These are phyloP conservation scores for Yarrowia hollandica DNA, from an alignment of 805 yeast species.

Conservation along the genomic window DNA sequence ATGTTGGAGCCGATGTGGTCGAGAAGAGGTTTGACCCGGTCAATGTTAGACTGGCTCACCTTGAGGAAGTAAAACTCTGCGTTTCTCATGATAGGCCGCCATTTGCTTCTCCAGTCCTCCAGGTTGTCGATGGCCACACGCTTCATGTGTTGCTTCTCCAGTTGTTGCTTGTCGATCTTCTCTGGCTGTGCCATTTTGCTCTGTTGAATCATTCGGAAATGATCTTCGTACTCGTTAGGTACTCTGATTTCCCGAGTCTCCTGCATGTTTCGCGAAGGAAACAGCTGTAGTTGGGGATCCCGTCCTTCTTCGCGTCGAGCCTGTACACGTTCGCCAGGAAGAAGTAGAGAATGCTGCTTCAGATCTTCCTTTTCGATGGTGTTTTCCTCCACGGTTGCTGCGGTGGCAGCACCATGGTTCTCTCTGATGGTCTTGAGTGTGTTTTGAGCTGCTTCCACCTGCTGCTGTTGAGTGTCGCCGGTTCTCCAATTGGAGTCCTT, in stretches of 20 bases:
- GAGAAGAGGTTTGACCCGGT: conserved; percentile 19
- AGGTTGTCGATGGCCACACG: conserved; percentile 13
- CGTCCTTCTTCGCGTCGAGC: background rate
- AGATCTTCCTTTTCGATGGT: conserved; percentile 9
- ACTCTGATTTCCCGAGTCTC: conserved; percentile 4
- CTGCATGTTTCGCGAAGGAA: background rate
- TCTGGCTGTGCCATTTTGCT: conserved; percentile 18
- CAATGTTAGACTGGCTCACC: conserved; percentile 16
- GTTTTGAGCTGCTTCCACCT: conserved; percentile 8
- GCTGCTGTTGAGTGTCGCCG: conserved; percentile 1
- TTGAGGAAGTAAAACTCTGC: conserved; percentile 16
- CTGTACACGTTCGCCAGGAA: background rate
- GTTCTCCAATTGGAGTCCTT: conserved; percentile 16
- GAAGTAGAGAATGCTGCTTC: conserved; percentile 1
- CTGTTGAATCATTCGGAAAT: conserved; percentile 13
- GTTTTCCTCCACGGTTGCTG: background rate
- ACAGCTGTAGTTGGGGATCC: conserved; percentile 4
- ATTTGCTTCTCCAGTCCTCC: conserved; percentile 26
- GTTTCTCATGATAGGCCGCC: conserved; percentile 21
- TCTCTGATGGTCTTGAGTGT: background rate
- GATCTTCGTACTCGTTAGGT: conserved; percentile 24
- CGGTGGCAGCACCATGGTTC: no score
- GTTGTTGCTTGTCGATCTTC: background rate
- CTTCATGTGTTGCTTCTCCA: conserved; percentile 7
- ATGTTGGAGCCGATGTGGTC: conserved; percentile 25